phyloP scores from a whole-genome alignment of 2,329 filamentous ascomycete species.

The Colletotrichum lindemuthianum region DNA sequence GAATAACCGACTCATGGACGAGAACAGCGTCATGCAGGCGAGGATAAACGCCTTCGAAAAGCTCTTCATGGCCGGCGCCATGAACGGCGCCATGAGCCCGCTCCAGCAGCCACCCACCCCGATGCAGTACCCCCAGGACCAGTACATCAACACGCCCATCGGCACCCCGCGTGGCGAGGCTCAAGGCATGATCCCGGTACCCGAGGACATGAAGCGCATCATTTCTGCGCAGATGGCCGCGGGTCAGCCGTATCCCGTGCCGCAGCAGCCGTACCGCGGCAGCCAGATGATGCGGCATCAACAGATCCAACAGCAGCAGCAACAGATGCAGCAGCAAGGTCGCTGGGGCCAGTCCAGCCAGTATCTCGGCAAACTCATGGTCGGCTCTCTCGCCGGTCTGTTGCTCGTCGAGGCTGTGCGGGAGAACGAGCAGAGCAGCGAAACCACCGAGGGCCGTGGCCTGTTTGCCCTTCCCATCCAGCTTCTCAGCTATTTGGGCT shows the following conservation, averaged over 20 bases:
- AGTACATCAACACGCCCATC: conserved; percentile 58
- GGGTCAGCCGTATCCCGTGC: conserved; percentile 63
- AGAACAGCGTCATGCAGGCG: conserved; percentile 82
- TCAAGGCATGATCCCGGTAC: conserved; percentile 72
- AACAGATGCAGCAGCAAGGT: conserved; percentile 59
- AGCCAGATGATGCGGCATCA: conserved; percentile 64
- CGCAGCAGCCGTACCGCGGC: conserved; percentile 57
- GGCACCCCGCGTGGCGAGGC: conserved; percentile 52
- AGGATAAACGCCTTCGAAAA: conserved; percentile 81
- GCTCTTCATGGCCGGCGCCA: conserved; percentile 81
- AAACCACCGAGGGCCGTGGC: conserved; percentile 72
- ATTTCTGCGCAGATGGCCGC: conserved; percentile 66
- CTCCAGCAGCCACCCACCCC: conserved; percentile 65
- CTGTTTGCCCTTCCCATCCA: conserved; percentile 72
- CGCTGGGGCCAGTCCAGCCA: conserved; percentile 65
- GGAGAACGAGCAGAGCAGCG: conserved; percentile 72
- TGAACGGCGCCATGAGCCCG: conserved; percentile 67
- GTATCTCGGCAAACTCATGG: conserved; percentile 83
- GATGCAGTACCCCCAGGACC: conserved; percentile 60
- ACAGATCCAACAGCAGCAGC: conserved; percentile 63
- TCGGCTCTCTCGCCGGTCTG: conserved; percentile 88
- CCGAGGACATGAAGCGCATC: conserved; percentile 72
- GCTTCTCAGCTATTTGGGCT: conserved; percentile 60
- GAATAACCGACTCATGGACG: conserved; percentile 82
- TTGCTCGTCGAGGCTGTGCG: conserved; percentile 89